phyloP scores from a whole-genome alignment of 495 filamentous ascomycete species.

The Oleoguttula mirabilis region DNA sequence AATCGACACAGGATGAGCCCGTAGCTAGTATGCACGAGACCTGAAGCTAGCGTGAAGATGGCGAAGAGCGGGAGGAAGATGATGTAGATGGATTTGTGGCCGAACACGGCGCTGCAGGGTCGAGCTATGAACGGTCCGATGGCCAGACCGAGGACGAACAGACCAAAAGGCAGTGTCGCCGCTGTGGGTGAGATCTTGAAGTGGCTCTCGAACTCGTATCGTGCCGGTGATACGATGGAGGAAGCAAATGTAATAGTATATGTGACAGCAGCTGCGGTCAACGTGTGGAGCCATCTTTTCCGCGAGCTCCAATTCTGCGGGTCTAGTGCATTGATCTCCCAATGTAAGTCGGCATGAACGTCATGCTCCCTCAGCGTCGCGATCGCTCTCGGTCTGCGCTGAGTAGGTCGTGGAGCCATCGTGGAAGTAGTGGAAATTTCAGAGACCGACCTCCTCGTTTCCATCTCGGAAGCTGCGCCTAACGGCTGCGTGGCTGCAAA shows the following conservation, averaged over 20 bases:
- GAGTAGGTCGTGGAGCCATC: too few species aligned
- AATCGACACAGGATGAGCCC: constrained; percentile 7
- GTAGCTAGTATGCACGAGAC: constrained; percentile 5
- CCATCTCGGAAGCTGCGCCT: background rate
- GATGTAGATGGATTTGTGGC: constrained; percentile 9
- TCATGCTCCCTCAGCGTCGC: background rate
- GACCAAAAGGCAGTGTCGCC: constrained; percentile 6
- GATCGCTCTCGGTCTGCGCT: background rate
- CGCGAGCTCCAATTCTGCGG: background rate
- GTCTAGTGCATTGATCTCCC: background rate
- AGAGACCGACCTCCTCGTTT: background rate
- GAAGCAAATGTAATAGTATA: constrained; percentile 7
- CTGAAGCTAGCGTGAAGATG: constrained; percentile 14
- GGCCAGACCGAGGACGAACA: constrained; percentile 16
- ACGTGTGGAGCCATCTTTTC: background rate
- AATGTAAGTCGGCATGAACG: background rate
- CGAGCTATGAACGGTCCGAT: constrained; percentile 12
- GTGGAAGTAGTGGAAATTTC: background rate
- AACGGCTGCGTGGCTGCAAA: background rate
- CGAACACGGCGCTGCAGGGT: constrained; percentile 10
- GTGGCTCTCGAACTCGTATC: background rate
- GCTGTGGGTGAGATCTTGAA: constrained; percentile 1
- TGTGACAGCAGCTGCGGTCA: background rate
- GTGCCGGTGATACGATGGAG: constrained; percentile 12
- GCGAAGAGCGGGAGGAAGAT: constrained; percentile 8